Evolutionary conservation across 805 yeast genomes (phyloP), one percentile per base, ranked within the genome.

Genomic region (Dipodascus geniculatus): DNA sequence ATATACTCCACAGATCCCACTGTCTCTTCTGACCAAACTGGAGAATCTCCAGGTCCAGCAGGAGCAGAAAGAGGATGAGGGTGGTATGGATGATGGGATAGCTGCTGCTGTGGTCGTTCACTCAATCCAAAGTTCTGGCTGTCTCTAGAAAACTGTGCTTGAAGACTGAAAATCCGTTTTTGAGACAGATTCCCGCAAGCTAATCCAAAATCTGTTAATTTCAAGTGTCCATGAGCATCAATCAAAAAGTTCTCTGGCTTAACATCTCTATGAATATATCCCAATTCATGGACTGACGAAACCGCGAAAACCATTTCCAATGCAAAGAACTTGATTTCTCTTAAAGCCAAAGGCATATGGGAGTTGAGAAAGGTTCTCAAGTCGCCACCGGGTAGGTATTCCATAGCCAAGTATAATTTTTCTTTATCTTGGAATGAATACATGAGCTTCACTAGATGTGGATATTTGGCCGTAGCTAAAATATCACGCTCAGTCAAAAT

Each of bases 1-100:
- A 93, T 93, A 66, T 93, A 93, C 68, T 93, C 99, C 1, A 99
- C 99, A 3, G 96, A 86, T 1, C 99, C 99, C 16, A 93, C 99
- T 61, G 91, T 87, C 1, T 96, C 88, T 62, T 87, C 87, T 1
- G 97, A 88, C 62, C 87, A 87, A 17, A 99, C 98, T 63, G 85
- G 83, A 61, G 86, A 87, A 55, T 87, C 77, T 61, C 89, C 96
- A 33, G 78, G 77, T 42, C 63, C 63, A 59, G 95, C 80, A 53
- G 83, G 67, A n/a, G 84, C 81, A 57, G 87, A 81, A 69, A 89
- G 93, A 65, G 88, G 74, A 62, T 80, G 76, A 69, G 91, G 95
- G 70, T 98, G 82, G 11, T 28, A 28, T 28, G 33, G 11, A 28
- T 28, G 6, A 11, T 28, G 6, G 33, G 89, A 93, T 65, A n/a